Percentiles rank a stretch among this genome's conserved stretches.
phyloP scores from a whole-genome alignment of 2,329 filamentous ascomycete species.

The Thielaviopsis punctulata region DNA sequence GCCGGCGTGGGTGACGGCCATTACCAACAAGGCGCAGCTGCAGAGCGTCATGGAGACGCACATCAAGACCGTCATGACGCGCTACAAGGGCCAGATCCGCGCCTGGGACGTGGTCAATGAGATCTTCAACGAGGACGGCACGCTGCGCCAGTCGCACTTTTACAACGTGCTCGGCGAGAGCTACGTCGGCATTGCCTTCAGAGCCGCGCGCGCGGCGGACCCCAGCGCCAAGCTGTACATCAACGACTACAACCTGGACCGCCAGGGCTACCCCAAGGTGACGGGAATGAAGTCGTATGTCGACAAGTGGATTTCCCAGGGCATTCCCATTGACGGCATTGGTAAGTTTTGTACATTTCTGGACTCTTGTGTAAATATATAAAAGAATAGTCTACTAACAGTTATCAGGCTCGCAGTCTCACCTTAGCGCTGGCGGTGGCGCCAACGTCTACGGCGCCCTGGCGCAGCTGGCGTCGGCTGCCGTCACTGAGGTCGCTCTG shows the following conservation, averaged over 20 bases:
- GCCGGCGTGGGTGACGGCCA: conserved; percentile 20
- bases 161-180: conserved; percentile 29
- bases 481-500: conserved; percentile 30
- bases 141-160: conserved; percentile 32
- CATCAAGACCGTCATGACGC: conserved; percentile 27
- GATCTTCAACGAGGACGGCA: conserved; percentile 33
- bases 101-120: conserved; percentile 40
- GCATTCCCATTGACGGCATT: conserved; percentile 32
- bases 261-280: conserved; percentile 22
- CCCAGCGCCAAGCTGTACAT: conserved; percentile 31
- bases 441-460: conserved; percentile 27
- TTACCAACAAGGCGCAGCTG: conserved; percentile 32
- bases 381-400: background rate
- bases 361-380: too few relatives aligned
- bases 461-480: conserved; percentile 23
- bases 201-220: conserved; percentile 27
- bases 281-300: conserved; percentile 28
- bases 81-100: conserved; percentile 30
- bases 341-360: too few relatives aligned
- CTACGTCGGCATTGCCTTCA: conserved; percentile 34
- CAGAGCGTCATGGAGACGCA: conserved; percentile 33
- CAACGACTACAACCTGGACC: conserved; percentile 36
- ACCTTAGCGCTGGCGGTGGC: conserved; percentile 24
- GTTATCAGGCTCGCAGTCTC: conserved; percentile 28
- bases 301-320: conserved; percentile 28